Evolutionary conservation across 2,329 filamentous ascomycete species (phyloP).

Genomic region (Hypoxylon sp.): DNA sequence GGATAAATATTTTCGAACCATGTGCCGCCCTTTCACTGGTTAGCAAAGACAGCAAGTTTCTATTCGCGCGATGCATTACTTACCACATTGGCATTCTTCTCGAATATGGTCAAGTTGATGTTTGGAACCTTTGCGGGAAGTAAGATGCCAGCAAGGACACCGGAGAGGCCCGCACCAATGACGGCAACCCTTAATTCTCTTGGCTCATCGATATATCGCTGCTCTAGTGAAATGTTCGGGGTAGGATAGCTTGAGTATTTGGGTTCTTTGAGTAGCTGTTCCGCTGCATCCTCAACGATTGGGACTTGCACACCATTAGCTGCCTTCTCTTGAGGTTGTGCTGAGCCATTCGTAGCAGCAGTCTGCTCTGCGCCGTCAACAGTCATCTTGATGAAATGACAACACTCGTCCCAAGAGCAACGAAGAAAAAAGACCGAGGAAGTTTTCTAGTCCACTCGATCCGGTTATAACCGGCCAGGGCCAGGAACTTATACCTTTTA

Average conservation of each 20-base stretch:
- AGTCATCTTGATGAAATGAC: slow-evolving; percentile 24
- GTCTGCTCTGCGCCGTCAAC: slow-evolving; percentile 13
- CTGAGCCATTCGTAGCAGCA: slow-evolving; percentile 8
- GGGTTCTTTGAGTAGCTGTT: slow-evolving; percentile 24
- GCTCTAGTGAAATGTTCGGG: slow-evolving; percentile 43
- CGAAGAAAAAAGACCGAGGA: not conserved
- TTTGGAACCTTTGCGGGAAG: slow-evolving; percentile 74
- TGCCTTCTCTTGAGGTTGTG: slow-evolving; percentile 4
- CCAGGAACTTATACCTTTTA: slow-evolving; percentile 21
- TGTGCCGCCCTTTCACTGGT: slow-evolving; percentile 55
- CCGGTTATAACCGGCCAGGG: slow-evolving; percentile 5
- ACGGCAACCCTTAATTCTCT: slow-evolving; percentile 63
- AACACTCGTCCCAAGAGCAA: not conserved
- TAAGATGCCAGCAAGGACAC: slow-evolving; percentile 70
- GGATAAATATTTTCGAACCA: slow-evolving; percentile 68
- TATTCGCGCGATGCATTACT: slow-evolving; percentile 41
- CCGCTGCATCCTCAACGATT: slow-evolving; percentile 9
- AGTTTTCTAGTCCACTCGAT: slow-evolving; percentile 3
- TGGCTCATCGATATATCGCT: slow-evolving; percentile 57
- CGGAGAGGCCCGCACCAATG: slow-evolving; percentile 70
- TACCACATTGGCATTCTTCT: slow-evolving; percentile 74
- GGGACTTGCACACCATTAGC: slow-evolving; percentile 26
- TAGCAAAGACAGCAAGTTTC: slow-evolving; percentile 3
- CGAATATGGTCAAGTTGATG: slow-evolving; percentile 70
- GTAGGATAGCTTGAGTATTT: slow-evolving; percentile 18